Conservation (phyloP, 371 early-diverging fungal genomes). For the Syncephalastrum monosporum region DNA sequence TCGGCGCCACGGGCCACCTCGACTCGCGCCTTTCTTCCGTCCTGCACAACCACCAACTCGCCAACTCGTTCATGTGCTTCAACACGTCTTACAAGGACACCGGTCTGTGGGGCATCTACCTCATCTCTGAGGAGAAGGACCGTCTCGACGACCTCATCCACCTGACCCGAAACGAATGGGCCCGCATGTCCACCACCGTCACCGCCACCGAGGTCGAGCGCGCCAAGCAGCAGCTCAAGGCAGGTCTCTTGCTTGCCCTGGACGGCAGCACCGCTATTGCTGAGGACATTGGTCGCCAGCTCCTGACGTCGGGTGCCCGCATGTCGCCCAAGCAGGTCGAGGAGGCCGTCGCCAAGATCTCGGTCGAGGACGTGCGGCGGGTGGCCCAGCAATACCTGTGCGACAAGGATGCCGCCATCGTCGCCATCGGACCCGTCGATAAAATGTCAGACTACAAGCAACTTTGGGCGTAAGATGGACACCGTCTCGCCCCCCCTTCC, state of each 20-base stretch:
- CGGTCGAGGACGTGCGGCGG: slow-evolving; percentile 80
- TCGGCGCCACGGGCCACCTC: slow-evolving; percentile 83
- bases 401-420: slow-evolving; percentile 87
- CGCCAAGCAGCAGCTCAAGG: slow-evolving; percentile 98
- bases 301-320: slow-evolving; percentile 89
- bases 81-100: slow-evolving; percentile 98
- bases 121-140: slow-evolving; percentile 80
- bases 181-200: slow-evolving; percentile 79
- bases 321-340: slow-evolving; percentile 60
- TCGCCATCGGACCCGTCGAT: slow-evolving; percentile 89
- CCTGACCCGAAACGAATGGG: slow-evolving; percentile 90
- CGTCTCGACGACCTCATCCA: slow-evolving; percentile 85
- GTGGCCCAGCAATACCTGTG: slow-evolving; percentile 78
- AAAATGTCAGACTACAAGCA: slow-evolving; percentile 70
- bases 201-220: slow-evolving; percentile 94
- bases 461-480: background rate
- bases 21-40: slow-evolving; percentile 85
- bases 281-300: slow-evolving; percentile 97
- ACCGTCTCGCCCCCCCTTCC: too few species aligned
- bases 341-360: slow-evolving; percentile 31
- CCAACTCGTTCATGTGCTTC: slow-evolving; percentile 97
- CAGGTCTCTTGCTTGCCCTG: slow-evolving; percentile 82
- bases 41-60: slow-evolving; percentile 81
- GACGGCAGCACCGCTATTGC: slow-evolving; percentile 94
- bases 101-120: slow-evolving; percentile 97